Base-by-base conservation (phyloP, 768 basidiomycete genomes). In the Panus rudis region DNA sequence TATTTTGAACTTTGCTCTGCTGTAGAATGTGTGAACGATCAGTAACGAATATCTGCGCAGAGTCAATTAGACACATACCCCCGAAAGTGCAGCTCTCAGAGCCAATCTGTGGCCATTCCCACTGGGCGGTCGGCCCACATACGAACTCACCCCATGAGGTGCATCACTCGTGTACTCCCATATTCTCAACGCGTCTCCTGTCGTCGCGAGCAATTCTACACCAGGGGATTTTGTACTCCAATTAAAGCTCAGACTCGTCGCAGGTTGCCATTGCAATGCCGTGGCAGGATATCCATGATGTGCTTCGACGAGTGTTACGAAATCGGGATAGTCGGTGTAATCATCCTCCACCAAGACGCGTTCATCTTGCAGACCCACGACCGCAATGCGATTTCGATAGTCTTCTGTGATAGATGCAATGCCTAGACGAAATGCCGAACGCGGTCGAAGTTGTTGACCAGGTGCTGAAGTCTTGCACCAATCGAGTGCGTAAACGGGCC, bases 231-330 rank as follows among this genome's bases (percentile, higher is more conserved):
- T 87, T 61, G 80, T 78, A 5, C 77, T 70, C 85, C 88, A 88
- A 32, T 69, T 60, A 58, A 78, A 76, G 33, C 69, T 73, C 23
- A 71, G 65, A 17, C 86, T 71, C 21, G 77, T 75, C 4, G 76
- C 73, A 14, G 96, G 96, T 52, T 96, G 92, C 88, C 92, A 98
- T 55, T 86, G 91, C 37, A 97, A 64, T 61, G 81, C 85, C 12
- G 92, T 97, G 8, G 91, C 89, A 14, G 96, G 96, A 66, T 94
- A 97, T 34, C 88, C 84, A 51, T 96, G 87, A 50, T 79, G 75
- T 2, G 83, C 79, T 52, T 88, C 81, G 46, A 89, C 91, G 17
- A 93, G 75, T 4, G 84, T 83, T 30, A 83, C 79, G 59, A 94
- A 96, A 66, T 93, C 88, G 7, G 84, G 76, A 57, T 89, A 88